These are phyloP conservation scores for Leccinum incarnatum DNA, from an alignment of 768 basidiomycete genomes.

Conservation along the genomic window DNA sequence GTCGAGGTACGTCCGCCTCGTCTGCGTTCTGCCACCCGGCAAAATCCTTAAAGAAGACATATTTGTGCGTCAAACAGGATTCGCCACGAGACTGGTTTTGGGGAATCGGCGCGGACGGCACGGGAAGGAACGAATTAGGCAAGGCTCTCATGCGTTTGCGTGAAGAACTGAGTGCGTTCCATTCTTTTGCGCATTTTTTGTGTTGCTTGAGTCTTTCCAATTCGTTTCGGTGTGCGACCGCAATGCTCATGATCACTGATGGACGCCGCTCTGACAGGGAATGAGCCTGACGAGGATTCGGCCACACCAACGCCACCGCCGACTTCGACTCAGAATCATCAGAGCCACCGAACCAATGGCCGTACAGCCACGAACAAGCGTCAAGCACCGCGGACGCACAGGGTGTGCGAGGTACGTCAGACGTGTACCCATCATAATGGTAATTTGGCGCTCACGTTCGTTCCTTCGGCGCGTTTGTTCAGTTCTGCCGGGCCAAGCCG, in stretches of 20 bases:
- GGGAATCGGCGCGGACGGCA: constrained; percentile 65
- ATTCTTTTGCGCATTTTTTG: background rate
- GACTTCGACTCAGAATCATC: constrained; percentile 3
- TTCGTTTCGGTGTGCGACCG: background rate
- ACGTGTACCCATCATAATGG: background rate
- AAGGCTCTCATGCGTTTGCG: constrained; percentile 66
- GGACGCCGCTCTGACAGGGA: constrained; percentile 2
- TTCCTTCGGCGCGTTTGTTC: background rate
- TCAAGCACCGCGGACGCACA: constrained; percentile 9
- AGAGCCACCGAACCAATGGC: background rate
- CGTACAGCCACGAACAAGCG: constrained; percentile 2
- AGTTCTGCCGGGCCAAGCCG: constrained; percentile 54
- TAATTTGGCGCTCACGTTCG: background rate
- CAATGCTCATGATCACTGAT: constrained; percentile 3
- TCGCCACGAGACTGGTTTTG: constrained; percentile 75
- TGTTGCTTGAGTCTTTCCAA: background rate
- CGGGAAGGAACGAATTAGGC: constrained; percentile 71
- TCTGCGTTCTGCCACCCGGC: background rate
- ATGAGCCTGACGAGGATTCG: constrained; percentile 2
- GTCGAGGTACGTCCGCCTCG: constrained; percentile 50
- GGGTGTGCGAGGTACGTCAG: constrained; percentile 25
- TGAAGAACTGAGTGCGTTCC: constrained; percentile 43
- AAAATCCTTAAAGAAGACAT: background rate
- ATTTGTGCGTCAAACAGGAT: constrained; percentile 40
- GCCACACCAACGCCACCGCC: background rate